Base-by-base conservation (phyloP, 2,329 filamentous ascomycete genomes). In the Arthrinium puccinioides region DNA sequence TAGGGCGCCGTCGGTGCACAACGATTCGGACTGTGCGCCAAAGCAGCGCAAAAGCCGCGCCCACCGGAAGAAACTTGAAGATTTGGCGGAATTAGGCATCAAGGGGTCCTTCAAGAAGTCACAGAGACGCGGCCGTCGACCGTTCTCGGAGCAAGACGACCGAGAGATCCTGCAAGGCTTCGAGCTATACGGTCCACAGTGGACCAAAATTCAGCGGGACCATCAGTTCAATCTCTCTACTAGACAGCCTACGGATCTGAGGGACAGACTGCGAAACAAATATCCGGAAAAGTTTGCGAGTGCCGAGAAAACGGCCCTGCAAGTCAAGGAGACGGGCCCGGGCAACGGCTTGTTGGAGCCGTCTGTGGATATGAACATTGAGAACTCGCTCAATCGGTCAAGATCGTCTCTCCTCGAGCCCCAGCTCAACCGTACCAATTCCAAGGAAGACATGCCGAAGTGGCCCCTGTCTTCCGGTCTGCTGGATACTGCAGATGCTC, bases 121-220 rank as follows among this genome's bases (percentile, higher is more conserved):
- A 0, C 66, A 69, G 32, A 69, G 79, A 20, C 70, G 79, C 16
- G 74, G 77, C 51, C 64, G 78, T 32, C 66, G 73, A 4, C 70
- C 74, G 1, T 83, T 82, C 44, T 76, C 76, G 0, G 72, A 76
- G 20, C 67, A 77, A 44, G 79, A 83, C 41, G 79, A 83, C 48
- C 62, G 61, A 21, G 72, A 79, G 44, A 82, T 82, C 30, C 60
- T 81, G 1, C 63, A 74, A 41, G 79, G 79, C 0, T 70, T 80
- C 25, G 62, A 75, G 26, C 51, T 66, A 4, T 79, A 81, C 50
- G 78, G 78, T 1, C 74, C 77, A 8, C 70, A 75, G 8, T 82
- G 79, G 78, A 79, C 76, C 36, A 76, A 72, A 53, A 82, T 82
- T 15, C 76, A 79, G 50, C 67, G 76, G 24, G 76, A 82, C 42